Conservation (phyloP, 2,329 filamentous ascomycete species). For the Aspergillus udagawae region DNA sequence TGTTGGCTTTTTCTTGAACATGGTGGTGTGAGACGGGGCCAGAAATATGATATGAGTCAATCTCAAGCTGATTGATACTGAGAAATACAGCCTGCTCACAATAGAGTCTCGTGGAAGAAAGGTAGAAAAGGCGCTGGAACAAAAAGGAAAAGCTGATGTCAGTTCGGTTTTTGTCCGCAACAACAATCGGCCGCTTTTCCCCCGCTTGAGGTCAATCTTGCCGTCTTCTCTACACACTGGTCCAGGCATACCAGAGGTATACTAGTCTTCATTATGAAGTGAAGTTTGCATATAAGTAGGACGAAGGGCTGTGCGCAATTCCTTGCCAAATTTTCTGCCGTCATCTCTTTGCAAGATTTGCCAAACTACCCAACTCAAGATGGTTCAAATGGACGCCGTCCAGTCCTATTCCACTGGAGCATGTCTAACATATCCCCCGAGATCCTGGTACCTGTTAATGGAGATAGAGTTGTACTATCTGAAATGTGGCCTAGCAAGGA, state of each 20-base stretch:
- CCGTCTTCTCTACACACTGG: not conserved
- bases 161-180: constrained; percentile 12
- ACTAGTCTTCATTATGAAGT: not conserved
- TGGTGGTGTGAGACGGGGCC: constrained; percentile 22
- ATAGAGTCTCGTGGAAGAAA: not conserved
- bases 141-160: not conserved
- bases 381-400: too few species aligned
- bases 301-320: not conserved
- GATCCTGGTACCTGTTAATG: too few species aligned
- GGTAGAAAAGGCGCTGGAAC: not conserved
- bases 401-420: too few species aligned
- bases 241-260: not conserved
- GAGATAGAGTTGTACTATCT: too few species aligned
- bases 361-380: too few species aligned
- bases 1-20: constrained; percentile 64
- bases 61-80: not conserved
- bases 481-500: too few species aligned
- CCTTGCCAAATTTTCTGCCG: not conserved
- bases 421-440: too few species aligned
- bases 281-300: not conserved
- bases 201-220: constrained; percentile 2
- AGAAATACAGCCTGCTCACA: not conserved
- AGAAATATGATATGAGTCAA: not conserved
- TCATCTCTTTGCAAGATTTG: too few species aligned
- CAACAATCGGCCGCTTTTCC: constrained; percentile 18